Conservation (phyloP, 768 basidiomycete genomes). For the Glaciozyma martinii region DNA sequence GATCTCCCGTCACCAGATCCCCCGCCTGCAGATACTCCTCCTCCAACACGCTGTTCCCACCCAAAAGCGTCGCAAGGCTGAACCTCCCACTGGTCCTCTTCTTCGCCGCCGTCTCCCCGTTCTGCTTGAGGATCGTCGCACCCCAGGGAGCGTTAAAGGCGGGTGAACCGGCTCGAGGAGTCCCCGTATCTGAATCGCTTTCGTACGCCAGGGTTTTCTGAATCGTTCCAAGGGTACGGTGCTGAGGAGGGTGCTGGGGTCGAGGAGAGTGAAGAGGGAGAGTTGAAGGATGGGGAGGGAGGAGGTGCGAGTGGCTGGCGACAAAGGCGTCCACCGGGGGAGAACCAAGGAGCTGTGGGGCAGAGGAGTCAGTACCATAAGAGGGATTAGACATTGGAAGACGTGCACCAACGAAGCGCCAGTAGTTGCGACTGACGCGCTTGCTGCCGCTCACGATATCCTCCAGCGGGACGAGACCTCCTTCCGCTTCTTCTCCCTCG, state of each 20-base stretch:
- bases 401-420: slow-evolving; percentile 30
- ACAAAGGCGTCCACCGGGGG: slow-evolving; percentile 15
- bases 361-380: background rate
- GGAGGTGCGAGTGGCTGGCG: slow-evolving; percentile 10
- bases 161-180: slow-evolving; percentile 1
- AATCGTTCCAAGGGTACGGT: too few relatives aligned
- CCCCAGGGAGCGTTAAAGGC: slow-evolving; percentile 2
- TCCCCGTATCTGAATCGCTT: too few relatives aligned
- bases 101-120: slow-evolving; percentile 3
- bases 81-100: slow-evolving; percentile 12
- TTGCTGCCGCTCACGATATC: slow-evolving; percentile 3
- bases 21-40: background rate
- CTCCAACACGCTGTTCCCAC: background rate
- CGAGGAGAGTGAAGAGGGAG: background rate
- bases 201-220: too few relatives aligned
- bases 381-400: background rate
- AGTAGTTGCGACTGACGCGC: slow-evolving; percentile 19
- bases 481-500: background rate
- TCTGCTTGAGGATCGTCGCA: background rate
- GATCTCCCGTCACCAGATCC: slow-evolving; percentile 1
- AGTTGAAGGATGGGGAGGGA: background rate
- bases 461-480: slow-evolving; percentile 28
- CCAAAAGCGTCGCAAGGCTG: slow-evolving; percentile 7
- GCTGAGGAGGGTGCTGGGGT: background rate
- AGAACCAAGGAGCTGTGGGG: slow-evolving; percentile 2